Evolutionary conservation across 2,329 filamentous ascomycete genomes (phyloP), one percentile per base, ranked within the genome.

Genomic region (Xylariaceae sp.): DNA sequence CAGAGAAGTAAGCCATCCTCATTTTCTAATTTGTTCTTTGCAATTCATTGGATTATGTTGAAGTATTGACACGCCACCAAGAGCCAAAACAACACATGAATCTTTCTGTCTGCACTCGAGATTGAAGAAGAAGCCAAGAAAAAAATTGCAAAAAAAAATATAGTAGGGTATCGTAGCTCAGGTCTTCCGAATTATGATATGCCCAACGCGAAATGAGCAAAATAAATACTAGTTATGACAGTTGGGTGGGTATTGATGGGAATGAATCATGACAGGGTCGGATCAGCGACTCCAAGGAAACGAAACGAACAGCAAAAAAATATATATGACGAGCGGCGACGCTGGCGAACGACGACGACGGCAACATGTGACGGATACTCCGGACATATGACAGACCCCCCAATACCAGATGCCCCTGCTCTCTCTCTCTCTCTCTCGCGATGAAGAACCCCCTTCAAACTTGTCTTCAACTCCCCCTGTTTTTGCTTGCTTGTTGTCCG

Each of bases 161-260:
- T 53, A 60, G 59, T 53, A 61, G 61, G 61, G 61, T 63, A 63
- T 63, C 61, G 61, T 59, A 57, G 59, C 59, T 61, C 57, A 55
- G 52, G 50, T 61, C 47, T 61, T 59, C 59, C 56, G 49, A 61
- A 59, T 61, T 54, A 63, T 59, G 57, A 59, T 55, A 30, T 58
- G 56, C 51, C 56, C 59, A 63, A 63, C 55, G 55, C 57, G 41
- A 49, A 45, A 61, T 55, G 56, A 59, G 56, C 59, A 61, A 53
- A 61, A 53, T 52, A 61, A 57, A 30, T 30, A 30, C 23, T 59
- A 57, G 39, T 30, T 57, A 63, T 57, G 55, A 63, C 57, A 61
- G 57, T 53, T 47, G 62, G 51, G 53, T 56, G 60, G 57, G 58
- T 58, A 62, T 58, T 60, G 60, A 60, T 60, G 60, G 23, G 23